Evolutionary conservation across 306 rosid species (phyloP).

Genomic region (Inga leiocalycina): DNA sequence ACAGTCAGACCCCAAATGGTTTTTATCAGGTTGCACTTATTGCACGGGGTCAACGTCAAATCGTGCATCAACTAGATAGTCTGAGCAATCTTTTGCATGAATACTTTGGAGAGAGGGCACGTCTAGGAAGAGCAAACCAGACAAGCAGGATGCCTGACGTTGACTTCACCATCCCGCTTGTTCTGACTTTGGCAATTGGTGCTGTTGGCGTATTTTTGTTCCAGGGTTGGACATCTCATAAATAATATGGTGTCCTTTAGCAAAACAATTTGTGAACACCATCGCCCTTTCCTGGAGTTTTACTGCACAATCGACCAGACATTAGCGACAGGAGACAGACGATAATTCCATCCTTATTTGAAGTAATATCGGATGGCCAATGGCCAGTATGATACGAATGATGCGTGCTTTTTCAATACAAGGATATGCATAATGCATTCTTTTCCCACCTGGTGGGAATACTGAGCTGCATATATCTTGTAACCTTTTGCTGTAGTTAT

Average conservation of each 20-base stretch:
- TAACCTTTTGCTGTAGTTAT: not conserved
- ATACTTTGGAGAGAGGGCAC: slow-evolving; percentile 59
- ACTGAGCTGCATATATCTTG: not conserved
- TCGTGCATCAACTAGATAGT: slow-evolving; percentile 79
- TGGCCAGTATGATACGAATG: not conserved
- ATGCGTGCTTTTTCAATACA: not conserved
- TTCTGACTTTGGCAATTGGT: slow-evolving; percentile 72
- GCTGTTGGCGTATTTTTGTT: slow-evolving; percentile 66
- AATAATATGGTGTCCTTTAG: slow-evolving; percentile 26
- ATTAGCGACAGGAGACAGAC: not conserved
- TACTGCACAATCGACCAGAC: not conserved
- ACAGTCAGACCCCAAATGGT: not conserved
- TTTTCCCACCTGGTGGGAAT: not conserved
- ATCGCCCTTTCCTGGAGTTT: not conserved
- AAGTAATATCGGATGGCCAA: slow-evolving; percentile 7
- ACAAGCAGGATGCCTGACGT: slow-evolving; percentile 46
- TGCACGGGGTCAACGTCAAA: slow-evolving; percentile 80
- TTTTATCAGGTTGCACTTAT: slow-evolving; percentile 58
- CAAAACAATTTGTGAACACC: not conserved
- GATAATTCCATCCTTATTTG: slow-evolving; percentile 8
- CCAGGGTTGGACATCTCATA: slow-evolving; percentile 57
- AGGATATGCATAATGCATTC: too few species aligned
- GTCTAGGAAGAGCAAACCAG: slow-evolving; percentile 52
- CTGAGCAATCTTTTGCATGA: slow-evolving; percentile 81
- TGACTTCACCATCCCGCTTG: slow-evolving; percentile 55